Base-by-base conservation (phyloP, 1,284 basidiomycete species). In the Anthracocystis walkeri region DNA sequence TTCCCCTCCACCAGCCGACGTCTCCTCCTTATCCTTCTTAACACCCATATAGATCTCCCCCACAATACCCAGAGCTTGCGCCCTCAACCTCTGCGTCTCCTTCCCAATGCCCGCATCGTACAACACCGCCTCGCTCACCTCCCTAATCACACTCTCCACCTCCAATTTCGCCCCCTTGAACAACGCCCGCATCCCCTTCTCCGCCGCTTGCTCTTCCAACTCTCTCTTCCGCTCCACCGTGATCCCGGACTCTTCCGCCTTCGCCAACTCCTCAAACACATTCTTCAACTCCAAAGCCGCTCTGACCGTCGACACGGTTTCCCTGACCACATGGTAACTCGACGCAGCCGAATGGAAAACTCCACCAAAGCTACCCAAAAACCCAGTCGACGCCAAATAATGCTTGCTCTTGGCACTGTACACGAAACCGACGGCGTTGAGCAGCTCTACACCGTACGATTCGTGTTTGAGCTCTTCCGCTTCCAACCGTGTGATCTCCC, bases 171-270 rank as follows among this genome's bases (percentile, higher is more conserved):
- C 92, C 4, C 95, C 94, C 63, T 85, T 85, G 65, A 85, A 85
- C 27, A 85, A 51, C 0, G 85, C 82, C 16, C 79, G 76, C 79
- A 84, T 82, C 4, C 76, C 78, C 58, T 98, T 98, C 87, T 97
- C 94, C 0, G 97, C 95, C 1, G 96, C 96, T 82, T 94, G 92
- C 81, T 99, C 96, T 84, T 99, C 97, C 2, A 99, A 87, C 77
- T 93, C 91, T 81, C 90, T 90, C 87, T 92, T 92, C 84, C 95
- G 92, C 67, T 97, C 96, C 0, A 93, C 90, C 4, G 89, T 89
- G 58, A 97, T 88, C 89, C 96, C 97, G 1, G 92, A 90, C 82
- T 93, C 91, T 86, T 96, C 93, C 0, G 85, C 85, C 55, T 83
- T 83, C 5, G 80, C 59, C 31, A 99, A 91, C 84, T 95, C 94